Conservation (phyloP, 768 basidiomycete species). For the Kwoniella heveanensis region DNA sequence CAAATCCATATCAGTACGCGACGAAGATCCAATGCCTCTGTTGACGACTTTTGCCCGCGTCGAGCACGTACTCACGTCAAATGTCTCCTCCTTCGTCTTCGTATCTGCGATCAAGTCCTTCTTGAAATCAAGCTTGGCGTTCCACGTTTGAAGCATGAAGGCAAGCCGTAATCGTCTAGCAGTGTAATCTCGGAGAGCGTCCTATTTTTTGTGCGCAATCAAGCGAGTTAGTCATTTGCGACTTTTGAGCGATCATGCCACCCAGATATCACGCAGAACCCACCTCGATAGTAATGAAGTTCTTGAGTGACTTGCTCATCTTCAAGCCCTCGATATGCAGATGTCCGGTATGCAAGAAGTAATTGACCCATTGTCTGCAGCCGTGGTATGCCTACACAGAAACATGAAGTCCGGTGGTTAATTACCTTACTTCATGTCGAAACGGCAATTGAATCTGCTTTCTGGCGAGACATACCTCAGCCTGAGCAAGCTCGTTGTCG, state of each 20-base stretch:
- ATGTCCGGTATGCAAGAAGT: slow-evolving; percentile 98
- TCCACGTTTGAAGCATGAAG: slow-evolving; percentile 90
- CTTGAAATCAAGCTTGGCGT: slow-evolving; percentile 89
- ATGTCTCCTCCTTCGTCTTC: slow-evolving; percentile 73
- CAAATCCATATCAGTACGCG: background rate
- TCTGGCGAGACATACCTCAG: slow-evolving; percentile 64
- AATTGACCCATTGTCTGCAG: slow-evolving; percentile 93
- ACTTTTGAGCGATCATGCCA: too few relatives aligned
- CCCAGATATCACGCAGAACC: too few relatives aligned
- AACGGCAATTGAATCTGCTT: too few relatives aligned
- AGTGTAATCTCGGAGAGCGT: slow-evolving; percentile 78
- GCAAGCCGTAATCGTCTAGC: slow-evolving; percentile 87
- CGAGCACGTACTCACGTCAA: slow-evolving; percentile 68
- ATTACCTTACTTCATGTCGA: too few relatives aligned
- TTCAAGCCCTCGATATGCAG: slow-evolving; percentile 97
- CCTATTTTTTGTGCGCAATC: too few relatives aligned
- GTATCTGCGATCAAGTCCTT: slow-evolving; percentile 84
- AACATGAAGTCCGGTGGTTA: background rate
- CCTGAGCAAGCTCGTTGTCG: slow-evolving; percentile 97
- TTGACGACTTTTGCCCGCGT: too few relatives aligned
- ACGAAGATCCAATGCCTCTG: too few relatives aligned
- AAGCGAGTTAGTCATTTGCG: too few relatives aligned
- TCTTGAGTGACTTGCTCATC: slow-evolving; percentile 99
- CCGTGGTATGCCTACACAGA: slow-evolving; percentile 79
- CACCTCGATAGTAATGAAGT: slow-evolving; percentile 86